Evolutionary conservation across 192 early-diverging fungal species (phyloP).

Genomic region (Coemansia sp.): DNA sequence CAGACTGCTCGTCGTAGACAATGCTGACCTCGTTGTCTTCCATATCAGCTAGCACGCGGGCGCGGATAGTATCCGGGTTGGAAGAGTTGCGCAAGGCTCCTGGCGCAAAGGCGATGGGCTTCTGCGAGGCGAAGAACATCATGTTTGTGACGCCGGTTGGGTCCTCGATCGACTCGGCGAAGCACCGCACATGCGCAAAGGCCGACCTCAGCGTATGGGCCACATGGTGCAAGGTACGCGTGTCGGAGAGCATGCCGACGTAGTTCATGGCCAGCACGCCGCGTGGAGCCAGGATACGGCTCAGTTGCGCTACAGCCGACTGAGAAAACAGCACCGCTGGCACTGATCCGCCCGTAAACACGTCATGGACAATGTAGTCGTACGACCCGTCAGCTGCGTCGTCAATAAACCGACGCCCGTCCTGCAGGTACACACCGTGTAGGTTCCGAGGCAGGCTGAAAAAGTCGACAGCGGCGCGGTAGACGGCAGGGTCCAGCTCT

Average conservation of each 20-base stretch:
- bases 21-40: constrained; percentile 56
- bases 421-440: constrained; percentile 63
- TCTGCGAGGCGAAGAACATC: constrained; percentile 64
- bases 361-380: constrained; percentile 88
- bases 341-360: constrained; percentile 90
- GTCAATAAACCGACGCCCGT: constrained; percentile 77
- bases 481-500: constrained; percentile 80
- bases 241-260: constrained; percentile 62
- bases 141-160: constrained; percentile 61
- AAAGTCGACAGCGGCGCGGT: constrained; percentile 64
- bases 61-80: constrained; percentile 19
- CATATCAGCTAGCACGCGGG: constrained; percentile 48
- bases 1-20: constrained; percentile 28
- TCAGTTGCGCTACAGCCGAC: constrained; percentile 66
- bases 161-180: constrained; percentile 59
- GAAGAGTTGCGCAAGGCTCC: not conserved
- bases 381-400: constrained; percentile 57
- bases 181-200: constrained; percentile 68
- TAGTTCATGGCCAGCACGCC: constrained; percentile 88
- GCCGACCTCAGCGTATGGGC: constrained; percentile 64
- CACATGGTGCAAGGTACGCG: constrained; percentile 61
- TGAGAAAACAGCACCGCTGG: constrained; percentile 71
- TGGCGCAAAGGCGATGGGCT: constrained; percentile 51
- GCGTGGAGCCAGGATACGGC: constrained; percentile 67
- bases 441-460: constrained; percentile 64